Conservation (phyloP, 305 asterid species). For the Fraxinus baroniana region DNA sequence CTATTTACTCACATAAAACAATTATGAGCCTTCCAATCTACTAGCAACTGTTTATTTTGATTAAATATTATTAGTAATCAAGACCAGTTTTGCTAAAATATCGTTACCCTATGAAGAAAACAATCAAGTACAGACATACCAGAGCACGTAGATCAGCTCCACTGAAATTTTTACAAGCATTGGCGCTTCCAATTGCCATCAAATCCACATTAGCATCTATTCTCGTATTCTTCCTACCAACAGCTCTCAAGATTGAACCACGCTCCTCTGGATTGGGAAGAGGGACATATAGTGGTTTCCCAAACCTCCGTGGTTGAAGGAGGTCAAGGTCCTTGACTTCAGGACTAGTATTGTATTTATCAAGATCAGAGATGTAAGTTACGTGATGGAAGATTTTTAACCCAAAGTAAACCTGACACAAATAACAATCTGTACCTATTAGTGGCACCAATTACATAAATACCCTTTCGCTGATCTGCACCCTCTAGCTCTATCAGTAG, state of each 20-base stretch:
- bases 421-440: constrained; percentile 53
- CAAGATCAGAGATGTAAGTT: constrained; percentile 53
- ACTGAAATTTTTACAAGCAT: constrained; percentile 62
- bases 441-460: constrained; percentile 87
- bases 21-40: no score
- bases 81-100: no score
- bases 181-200: constrained; percentile 56
- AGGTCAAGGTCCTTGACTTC: constrained; percentile 74
- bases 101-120: no score
- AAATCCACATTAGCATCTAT: constrained; percentile 65
- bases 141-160: constrained; percentile 69
- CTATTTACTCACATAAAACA: no score
- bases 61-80: no score
- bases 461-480: constrained; percentile 62
- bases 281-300: constrained; percentile 74
- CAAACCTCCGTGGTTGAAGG: constrained; percentile 81
- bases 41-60: no score
- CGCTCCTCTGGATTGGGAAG: constrained; percentile 80
- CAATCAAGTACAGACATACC: no score
- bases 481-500: constrained; percentile 84
- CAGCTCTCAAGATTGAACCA: constrained; percentile 73
- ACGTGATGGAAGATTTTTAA: neutral
- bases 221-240: constrained; percentile 53
- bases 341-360: constrained; percentile 49
- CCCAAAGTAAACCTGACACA: neutral